Percentiles rank a stretch among this genome's conserved stretches.
phyloP scores from a whole-genome alignment of 1,139 yeast species.

The Nematodospora anomalae region DNA sequence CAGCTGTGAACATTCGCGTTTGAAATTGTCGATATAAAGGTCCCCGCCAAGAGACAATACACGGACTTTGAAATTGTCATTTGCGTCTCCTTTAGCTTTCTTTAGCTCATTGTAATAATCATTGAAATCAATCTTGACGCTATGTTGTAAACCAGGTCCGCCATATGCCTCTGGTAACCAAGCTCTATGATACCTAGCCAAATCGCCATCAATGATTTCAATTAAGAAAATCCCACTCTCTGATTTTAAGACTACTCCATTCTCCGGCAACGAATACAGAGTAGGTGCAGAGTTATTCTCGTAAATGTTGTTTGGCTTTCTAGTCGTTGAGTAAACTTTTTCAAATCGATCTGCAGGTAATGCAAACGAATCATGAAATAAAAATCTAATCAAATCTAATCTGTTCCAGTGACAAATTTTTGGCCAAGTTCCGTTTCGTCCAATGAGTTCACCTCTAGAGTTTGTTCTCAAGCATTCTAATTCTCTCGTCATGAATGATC shows the following conservation, averaged over 20 bases:
- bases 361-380: slow-evolving; percentile 78
- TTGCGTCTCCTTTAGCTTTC: slow-evolving; percentile 29
- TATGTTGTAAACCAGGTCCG: slow-evolving; percentile 60
- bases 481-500: slow-evolving; percentile 81
- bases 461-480: slow-evolving; percentile 49
- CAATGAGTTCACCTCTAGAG: slow-evolving; percentile 43
- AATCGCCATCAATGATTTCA: slow-evolving; percentile 63
- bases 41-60: slow-evolving; percentile 49
- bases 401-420: slow-evolving; percentile 77
- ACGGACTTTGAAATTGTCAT: slow-evolving; percentile 47
- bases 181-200: slow-evolving; percentile 63
- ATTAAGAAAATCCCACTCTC: slow-evolving; percentile 69
- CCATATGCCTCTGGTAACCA: slow-evolving; percentile 55
- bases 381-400: slow-evolving; percentile 72
- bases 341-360: slow-evolving; percentile 60
- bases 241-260: slow-evolving; percentile 53
- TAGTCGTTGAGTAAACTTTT: slow-evolving; percentile 29
- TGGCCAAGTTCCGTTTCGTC: slow-evolving; percentile 57
- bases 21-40: slow-evolving; percentile 31
- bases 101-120: slow-evolving; percentile 34
- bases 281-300: slow-evolving; percentile 26
- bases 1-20: slow-evolving; percentile 20
- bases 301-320: slow-evolving; percentile 20
- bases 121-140: slow-evolving; percentile 49
- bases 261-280: slow-evolving; percentile 25